A percentile compares a stretch with the other conserved stretches of the same genome.
phyloP scores from a whole-genome alignment of 73 alveolate species.

The Blepharisma stoltei region DNA sequence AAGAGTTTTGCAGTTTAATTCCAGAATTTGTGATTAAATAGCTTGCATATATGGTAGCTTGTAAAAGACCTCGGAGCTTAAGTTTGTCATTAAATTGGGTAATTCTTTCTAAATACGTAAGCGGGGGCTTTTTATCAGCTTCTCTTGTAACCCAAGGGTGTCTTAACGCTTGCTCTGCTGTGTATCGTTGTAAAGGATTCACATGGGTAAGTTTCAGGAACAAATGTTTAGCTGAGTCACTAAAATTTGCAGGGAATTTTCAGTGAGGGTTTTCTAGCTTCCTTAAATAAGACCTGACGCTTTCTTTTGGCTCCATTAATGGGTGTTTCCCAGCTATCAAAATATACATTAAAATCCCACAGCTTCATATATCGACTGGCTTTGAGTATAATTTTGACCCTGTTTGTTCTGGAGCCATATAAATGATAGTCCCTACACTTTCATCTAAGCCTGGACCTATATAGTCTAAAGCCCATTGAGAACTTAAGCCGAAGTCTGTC shows the following conservation, averaged over 20 bases:
- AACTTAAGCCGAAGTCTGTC: constrained; percentile 67
- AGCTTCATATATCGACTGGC: constrained; percentile 68
- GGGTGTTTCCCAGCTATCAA: constrained; percentile 67
- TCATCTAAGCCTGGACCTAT: constrained; percentile 42
- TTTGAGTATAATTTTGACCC: constrained; percentile 48
- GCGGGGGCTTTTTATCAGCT: constrained; percentile 9
- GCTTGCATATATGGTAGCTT: no score
- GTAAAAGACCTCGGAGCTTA: background rate
- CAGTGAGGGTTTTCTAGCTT: constrained; percentile 24
- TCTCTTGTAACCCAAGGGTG: constrained; percentile 79
- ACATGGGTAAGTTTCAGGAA: constrained; percentile 45
- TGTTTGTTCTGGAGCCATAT: constrained; percentile 78
- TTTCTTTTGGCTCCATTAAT: constrained; percentile 41
- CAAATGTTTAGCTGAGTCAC: constrained; percentile 48
- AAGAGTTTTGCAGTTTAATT: no score
- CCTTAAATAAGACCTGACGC: background rate
- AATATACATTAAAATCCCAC: constrained; percentile 58
- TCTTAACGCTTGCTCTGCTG: constrained; percentile 51
- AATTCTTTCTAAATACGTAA: constrained; percentile 29
- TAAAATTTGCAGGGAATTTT: constrained; percentile 26
- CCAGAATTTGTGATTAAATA: no score
- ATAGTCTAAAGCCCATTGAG: constrained; percentile 41
- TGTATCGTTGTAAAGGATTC: constrained; percentile 57
- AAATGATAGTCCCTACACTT: constrained; percentile 60
- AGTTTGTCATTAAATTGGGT: background rate